Conservation (phyloP, 805 yeast species). For the Barnettozyma sucrosica region DNA sequence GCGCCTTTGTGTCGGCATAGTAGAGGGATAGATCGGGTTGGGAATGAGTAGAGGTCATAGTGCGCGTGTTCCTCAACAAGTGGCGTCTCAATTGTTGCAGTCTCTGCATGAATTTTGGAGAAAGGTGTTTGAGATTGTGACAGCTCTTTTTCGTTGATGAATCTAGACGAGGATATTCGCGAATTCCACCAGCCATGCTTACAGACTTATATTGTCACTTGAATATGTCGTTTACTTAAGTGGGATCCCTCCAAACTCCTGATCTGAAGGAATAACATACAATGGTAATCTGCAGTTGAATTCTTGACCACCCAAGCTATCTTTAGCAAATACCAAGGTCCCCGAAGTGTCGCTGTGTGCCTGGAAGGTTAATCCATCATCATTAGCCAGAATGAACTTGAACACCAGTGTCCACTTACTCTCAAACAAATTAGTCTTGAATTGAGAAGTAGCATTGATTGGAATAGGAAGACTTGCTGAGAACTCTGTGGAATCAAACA, state of each 20-base stretch:
- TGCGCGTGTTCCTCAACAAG: background rate
- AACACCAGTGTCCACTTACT: conserved; percentile 33
- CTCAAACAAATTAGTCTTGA: conserved; percentile 35
- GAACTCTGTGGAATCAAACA: conserved; percentile 25
- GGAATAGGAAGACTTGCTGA: conserved; percentile 32
- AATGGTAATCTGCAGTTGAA: conserved; percentile 42
- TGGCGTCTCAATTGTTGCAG: conserved; percentile 9
- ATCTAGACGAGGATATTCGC: no score
- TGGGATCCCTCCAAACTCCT: conserved; percentile 44
- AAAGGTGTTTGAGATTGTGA: background rate
- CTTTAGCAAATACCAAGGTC: conserved; percentile 27
- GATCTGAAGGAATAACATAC: conserved; percentile 38
- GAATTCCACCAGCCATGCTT: no score
- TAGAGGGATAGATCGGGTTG: conserved; percentile 12
- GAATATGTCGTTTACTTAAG: background rate
- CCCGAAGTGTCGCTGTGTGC: conserved; percentile 35
- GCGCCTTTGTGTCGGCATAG: conserved; percentile 59
- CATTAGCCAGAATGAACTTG: conserved; percentile 30
- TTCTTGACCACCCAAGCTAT: conserved; percentile 32
- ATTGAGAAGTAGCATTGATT: conserved; percentile 32
- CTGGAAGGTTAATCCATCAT: conserved; percentile 11
- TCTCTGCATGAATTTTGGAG: conserved; percentile 5
- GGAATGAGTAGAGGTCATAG: conserved; percentile 6
- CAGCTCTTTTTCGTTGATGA: background rate
- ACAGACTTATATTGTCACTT: no score